Evolutionary conservation across 306 rosid species (phyloP).

Genomic region (Quercus robur): DNA sequence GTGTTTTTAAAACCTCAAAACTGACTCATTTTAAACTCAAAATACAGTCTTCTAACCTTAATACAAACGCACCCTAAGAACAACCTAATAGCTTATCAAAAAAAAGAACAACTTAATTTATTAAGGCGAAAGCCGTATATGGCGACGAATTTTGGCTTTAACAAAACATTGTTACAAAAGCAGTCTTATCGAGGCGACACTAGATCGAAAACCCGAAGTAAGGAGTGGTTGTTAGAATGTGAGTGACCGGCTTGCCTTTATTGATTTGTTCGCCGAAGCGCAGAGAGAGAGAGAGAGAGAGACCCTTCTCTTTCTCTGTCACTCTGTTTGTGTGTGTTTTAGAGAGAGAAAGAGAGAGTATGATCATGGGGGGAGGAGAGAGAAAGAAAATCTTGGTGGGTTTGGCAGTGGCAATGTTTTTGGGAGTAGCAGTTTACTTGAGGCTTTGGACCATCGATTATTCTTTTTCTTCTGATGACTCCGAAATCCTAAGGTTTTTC

Average conservation of each 20-base stretch:
- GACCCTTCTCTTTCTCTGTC: too few relatives aligned
- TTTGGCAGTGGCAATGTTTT: constrained; percentile 50
- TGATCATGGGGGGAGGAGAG: constrained; percentile 12
- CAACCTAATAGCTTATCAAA: too few relatives aligned
- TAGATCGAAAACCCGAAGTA: background rate
- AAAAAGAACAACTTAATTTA: too few relatives aligned
- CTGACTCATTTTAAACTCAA: too few relatives aligned
- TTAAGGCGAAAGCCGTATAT: too few relatives aligned
- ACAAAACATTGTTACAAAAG: too few relatives aligned
- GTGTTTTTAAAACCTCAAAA: too few relatives aligned
- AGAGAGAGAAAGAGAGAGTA: background rate
- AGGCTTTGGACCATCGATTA: constrained; percentile 71
- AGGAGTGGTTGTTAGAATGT: background rate
- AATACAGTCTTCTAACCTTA: too few relatives aligned
- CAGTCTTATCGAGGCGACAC: background rate
- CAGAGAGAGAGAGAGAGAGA: background rate
- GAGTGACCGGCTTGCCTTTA: background rate
- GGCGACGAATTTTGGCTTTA: too few relatives aligned
- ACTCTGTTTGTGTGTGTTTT: too few relatives aligned
- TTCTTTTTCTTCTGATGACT: constrained; percentile 48
- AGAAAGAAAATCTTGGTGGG: constrained; percentile 33
- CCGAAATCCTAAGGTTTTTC: constrained; percentile 56
- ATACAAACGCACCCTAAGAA: too few relatives aligned
- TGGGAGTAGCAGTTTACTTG: constrained; percentile 66
- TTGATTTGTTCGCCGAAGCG: background rate